Percentiles rank a stretch among this genome's conserved stretches.
Conservation (phyloP, 345 rosid species). For the Rhizophora apiculata region DNA sequence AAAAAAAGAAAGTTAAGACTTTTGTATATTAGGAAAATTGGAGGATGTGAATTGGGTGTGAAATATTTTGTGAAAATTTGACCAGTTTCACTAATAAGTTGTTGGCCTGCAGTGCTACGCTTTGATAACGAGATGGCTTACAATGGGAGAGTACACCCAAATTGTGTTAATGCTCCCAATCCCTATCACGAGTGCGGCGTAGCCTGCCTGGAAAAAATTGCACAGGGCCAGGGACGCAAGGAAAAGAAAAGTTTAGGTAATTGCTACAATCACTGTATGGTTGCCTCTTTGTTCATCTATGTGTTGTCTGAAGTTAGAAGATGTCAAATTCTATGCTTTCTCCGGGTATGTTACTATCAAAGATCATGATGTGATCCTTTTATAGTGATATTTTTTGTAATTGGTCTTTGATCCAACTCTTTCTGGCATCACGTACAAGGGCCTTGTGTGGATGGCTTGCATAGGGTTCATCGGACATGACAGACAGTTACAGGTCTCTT, state of each 20-base stretch:
- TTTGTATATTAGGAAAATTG: not conserved
- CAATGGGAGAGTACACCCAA: slow-evolving; percentile 32
- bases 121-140: slow-evolving; percentile 25
- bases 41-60: not conserved
- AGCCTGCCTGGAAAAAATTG: slow-evolving; percentile 27
- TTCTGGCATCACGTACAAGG: too few relatives aligned
- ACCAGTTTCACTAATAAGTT: not conserved
- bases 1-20: not conserved
- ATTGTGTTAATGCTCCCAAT: slow-evolving; percentile 27
- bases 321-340: not conserved
- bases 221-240: slow-evolving; percentile 17
- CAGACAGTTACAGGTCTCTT: not conserved
- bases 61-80: not conserved
- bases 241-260: slow-evolving; percentile 30
- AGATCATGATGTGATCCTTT: too few relatives aligned
- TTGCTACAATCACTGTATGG: not conserved
- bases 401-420: too few relatives aligned
- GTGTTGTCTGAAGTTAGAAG: not conserved
- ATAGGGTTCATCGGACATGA: too few relatives aligned
- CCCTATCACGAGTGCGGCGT: slow-evolving; percentile 38
- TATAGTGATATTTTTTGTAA: too few relatives aligned
- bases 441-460: too few relatives aligned
- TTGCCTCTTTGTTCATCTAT: not conserved
- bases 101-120: slow-evolving; percentile 1
- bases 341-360: not conserved